These are phyloP conservation scores for Pyronema omphalodes DNA, from an alignment of 495 filamentous ascomycete genomes.

Conservation along the genomic window DNA sequence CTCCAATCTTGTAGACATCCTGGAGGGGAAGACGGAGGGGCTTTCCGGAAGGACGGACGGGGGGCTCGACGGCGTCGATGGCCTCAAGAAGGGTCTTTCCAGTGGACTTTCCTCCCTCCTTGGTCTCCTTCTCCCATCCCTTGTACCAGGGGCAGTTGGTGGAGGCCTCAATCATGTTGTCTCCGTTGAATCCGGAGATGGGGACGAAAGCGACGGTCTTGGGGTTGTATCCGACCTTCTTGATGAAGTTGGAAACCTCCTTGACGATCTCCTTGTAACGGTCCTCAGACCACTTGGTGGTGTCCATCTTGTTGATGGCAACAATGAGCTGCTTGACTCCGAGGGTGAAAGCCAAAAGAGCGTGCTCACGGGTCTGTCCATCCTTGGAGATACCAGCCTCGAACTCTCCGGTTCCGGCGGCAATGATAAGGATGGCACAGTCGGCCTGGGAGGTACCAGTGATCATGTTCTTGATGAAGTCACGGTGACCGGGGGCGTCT, in stretches of 20 bases:
- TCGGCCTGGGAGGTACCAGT: constrained; percentile 99
- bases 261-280: constrained; percentile 99
- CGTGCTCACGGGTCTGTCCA: constrained; percentile 99
- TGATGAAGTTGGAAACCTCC: constrained; percentile 99
- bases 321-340: constrained; percentile 99
- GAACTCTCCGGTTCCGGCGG: constrained; percentile 99
- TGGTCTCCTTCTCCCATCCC: constrained; percentile 98
- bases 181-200: constrained; percentile 99
- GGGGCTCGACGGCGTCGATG: constrained; percentile 90
- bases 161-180: constrained; percentile 96
- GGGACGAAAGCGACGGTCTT: constrained; percentile 96
- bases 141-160: constrained; percentile 99
- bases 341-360: constrained; percentile 98
- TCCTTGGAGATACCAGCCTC: constrained; percentile 99
- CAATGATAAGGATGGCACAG: constrained; percentile 99
- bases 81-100: constrained; percentile 99
- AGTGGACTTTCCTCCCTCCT: constrained; percentile 55
- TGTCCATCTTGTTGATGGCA: constrained; percentile 99
- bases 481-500: constrained; percentile 99
- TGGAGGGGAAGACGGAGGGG: constrained; percentile 98
- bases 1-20: constrained; percentile 99
- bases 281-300: constrained; percentile 88
- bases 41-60: constrained; percentile 86
- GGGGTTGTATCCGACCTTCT: constrained; percentile 99
- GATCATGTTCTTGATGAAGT: constrained; percentile 99